These are phyloP conservation scores for Fusarium compactum DNA, from an alignment of 2,329 filamentous ascomycete genomes.

Conservation along the genomic window DNA sequence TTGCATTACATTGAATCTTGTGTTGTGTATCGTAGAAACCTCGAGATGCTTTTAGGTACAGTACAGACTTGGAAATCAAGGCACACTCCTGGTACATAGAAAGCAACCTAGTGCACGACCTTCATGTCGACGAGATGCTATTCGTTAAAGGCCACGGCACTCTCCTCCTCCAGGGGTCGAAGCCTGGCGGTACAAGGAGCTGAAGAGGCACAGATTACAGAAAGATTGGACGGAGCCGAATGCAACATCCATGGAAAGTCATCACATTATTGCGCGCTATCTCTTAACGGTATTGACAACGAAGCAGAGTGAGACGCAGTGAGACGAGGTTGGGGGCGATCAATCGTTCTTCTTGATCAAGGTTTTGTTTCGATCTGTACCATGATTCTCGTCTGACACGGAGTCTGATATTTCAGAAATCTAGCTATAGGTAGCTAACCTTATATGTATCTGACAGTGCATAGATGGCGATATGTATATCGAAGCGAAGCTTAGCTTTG, in stretches of 20 bases:
- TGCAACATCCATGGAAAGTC: conserved; percentile 12
- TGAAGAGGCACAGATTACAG: conserved; percentile 38
- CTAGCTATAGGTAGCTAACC: background rate
- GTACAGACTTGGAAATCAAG: conserved; percentile 13
- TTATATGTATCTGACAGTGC: background rate
- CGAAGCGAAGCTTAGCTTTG: conserved; percentile 14
- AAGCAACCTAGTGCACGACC: conserved; percentile 7
- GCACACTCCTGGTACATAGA: background rate
- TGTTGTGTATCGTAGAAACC: conserved; percentile 4
- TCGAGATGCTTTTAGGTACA: background rate
- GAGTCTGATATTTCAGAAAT: conserved; percentile 5
- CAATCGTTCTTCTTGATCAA: conserved; percentile 27
- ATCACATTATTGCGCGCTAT: conserved; percentile 24
- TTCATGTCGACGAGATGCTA: conserved; percentile 24
- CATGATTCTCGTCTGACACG: conserved; percentile 25
- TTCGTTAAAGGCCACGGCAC: conserved; percentile 29
- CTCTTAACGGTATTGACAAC: conserved; percentile 17
- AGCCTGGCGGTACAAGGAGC: conserved; percentile 37
- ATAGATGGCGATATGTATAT: background rate
- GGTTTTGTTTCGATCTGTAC: conserved; percentile 8
- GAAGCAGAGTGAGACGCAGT: conserved; percentile 35
- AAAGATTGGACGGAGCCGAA: conserved; percentile 14
- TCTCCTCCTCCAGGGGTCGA: conserved; percentile 24
- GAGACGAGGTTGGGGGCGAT: conserved; percentile 19
- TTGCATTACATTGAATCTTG: background rate